phyloP scores from a whole-genome alignment of 2,329 filamentous ascomycete species.

The Colletotrichum viniferum region DNA sequence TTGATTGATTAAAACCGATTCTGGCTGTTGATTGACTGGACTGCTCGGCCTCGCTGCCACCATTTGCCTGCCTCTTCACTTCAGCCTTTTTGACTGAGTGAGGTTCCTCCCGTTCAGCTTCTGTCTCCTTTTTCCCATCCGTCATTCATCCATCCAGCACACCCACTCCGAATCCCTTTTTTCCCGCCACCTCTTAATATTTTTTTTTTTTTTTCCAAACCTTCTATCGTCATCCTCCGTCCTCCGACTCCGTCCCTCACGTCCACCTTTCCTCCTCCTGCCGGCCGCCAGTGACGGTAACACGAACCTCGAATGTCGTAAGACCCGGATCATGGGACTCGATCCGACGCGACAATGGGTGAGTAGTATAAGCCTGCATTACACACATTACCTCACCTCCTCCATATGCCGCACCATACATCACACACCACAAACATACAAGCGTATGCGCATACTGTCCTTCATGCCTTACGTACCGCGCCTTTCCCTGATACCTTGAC shows the following conservation, averaged over 20 bases:
- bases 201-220: background rate
- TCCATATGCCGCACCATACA: background rate
- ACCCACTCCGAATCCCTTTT: background rate
- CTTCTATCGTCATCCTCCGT: background rate
- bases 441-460: background rate
- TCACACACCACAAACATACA: background rate
- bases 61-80: background rate
- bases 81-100: background rate
- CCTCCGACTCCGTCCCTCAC: background rate
- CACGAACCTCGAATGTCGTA: slow-evolving; percentile 23
- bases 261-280: background rate
- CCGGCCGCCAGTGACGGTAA: slow-evolving; percentile 1
- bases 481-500: background rate
- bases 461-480: background rate
- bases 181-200: background rate
- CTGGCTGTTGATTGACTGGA: background rate
- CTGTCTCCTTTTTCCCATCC: background rate
- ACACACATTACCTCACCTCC: background rate
- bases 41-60: background rate
- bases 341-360: slow-evolving; percentile 38
- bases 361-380: slow-evolving; percentile 25
- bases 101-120: background rate
- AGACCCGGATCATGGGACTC: slow-evolving; percentile 36
- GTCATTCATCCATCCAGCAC: background rate
- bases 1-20: background rate